phyloP scores from a whole-genome alignment of 2,329 filamentous ascomycete genomes.

The Ceratocystis ficicola region DNA sequence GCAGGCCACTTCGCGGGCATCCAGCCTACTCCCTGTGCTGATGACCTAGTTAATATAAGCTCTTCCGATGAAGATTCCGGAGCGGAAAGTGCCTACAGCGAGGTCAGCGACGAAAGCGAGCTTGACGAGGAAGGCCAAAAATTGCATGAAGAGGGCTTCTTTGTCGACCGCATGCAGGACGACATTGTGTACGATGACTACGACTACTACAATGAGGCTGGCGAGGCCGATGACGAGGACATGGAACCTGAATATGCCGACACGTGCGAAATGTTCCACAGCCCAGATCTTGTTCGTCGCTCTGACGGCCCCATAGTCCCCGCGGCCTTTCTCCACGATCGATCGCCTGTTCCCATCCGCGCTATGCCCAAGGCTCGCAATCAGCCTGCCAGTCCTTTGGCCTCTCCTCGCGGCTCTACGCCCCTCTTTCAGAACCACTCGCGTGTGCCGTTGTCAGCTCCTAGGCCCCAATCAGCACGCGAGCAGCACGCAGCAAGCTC shows the following conservation, averaged over 20 bases:
- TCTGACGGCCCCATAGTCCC: background rate
- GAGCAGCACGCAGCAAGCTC: background rate
- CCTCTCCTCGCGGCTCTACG: background rate
- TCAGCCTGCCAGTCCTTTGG: background rate
- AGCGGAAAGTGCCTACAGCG: background rate
- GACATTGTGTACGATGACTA: slow-evolving; percentile 18
- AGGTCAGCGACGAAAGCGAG: slow-evolving; percentile 7
- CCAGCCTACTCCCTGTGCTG: background rate
- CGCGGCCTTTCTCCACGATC: background rate
- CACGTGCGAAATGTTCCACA: background rate
- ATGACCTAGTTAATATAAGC: background rate
- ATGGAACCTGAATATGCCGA: slow-evolving; percentile 5
- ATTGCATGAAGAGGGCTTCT: slow-evolving; percentile 7
- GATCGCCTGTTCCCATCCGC: background rate
- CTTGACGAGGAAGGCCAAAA: background rate
- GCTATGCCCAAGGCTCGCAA: background rate
- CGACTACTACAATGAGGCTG: background rate
- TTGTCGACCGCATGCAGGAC: background rate
- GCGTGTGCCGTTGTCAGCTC: background rate
- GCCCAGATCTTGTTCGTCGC: background rate
- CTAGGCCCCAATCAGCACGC: background rate
- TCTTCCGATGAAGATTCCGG: background rate
- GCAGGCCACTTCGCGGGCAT: background rate
- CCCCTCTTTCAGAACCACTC: slow-evolving; percentile 5
- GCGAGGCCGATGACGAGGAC: slow-evolving; percentile 11